Conservation (phyloP, 2,329 filamentous ascomycete species). For the Colletotrichum spinosum region DNA sequence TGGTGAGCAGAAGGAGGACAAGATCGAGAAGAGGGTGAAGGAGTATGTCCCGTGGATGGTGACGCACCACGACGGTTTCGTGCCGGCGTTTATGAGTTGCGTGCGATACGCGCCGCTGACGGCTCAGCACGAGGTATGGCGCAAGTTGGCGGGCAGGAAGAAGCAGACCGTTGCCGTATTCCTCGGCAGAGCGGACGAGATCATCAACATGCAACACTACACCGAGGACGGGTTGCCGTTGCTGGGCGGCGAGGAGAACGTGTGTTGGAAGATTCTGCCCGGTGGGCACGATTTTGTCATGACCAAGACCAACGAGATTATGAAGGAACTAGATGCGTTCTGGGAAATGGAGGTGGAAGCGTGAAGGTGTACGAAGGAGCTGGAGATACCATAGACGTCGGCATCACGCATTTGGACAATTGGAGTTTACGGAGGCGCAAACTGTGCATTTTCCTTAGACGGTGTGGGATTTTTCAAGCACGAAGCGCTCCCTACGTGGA, state of each 20-base stretch:
- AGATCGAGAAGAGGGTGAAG: conserved; percentile 60
- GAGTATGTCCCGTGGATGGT: conserved; percentile 70
- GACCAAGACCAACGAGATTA: conserved; percentile 59
- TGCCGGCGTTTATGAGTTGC: conserved; percentile 69
- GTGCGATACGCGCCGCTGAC: conserved; percentile 66
- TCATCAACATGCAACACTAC: conserved; percentile 65
- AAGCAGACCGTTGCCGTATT: conserved; percentile 62
- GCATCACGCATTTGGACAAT: not conserved
- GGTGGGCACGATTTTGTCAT: conserved; percentile 73
- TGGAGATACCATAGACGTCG: not conserved
- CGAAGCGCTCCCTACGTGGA: no score
- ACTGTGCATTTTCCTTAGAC: not conserved
- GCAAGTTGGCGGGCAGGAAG: conserved; percentile 54
- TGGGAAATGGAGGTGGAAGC: conserved; percentile 50
- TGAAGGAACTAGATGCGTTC: conserved; percentile 59
- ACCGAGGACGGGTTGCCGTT: conserved; percentile 61
- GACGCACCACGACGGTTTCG: conserved; percentile 66
- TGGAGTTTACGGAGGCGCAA: not conserved
- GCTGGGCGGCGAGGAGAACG: conserved; percentile 60
- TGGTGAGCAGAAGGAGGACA: conserved; percentile 38
- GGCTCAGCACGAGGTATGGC: conserved; percentile 64
- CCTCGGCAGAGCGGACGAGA: conserved; percentile 62
- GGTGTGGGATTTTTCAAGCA: not conserved
- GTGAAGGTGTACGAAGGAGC: not conserved
- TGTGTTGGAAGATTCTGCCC: conserved; percentile 63